Percentiles rank a stretch among this genome's conserved stretches.
Evolutionary conservation across 352 stramenopile genomes (phyloP).

Genomic region (Globisporangium recalcitrans): DNA sequence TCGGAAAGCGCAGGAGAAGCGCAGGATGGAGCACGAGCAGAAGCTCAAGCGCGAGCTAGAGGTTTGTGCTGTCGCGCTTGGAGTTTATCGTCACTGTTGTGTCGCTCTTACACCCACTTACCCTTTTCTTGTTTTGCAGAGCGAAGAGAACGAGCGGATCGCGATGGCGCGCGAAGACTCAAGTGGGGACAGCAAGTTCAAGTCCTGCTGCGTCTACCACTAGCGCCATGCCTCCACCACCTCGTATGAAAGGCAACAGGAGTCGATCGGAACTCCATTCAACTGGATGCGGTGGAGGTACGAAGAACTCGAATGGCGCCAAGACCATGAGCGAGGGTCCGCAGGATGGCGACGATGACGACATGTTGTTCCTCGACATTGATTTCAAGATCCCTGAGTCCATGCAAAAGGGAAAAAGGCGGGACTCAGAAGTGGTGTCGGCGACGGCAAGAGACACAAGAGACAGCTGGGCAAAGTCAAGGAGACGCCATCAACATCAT

Average conservation of each 20-base stretch:
- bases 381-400: conserved; percentile 35
- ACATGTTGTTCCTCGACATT: conserved; percentile 46
- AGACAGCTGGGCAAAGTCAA: conserved; percentile 4
- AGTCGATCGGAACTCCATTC: conserved; percentile 9
- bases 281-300: neutral
- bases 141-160: conserved; percentile 47
- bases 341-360: conserved; percentile 24
- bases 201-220: neutral
- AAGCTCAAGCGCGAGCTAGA: conserved; percentile 29
- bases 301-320: neutral
- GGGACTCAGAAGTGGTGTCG: neutral
- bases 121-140: conserved; percentile 23
- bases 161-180: conserved; percentile 51
- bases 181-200: neutral
- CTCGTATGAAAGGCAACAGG: conserved; percentile 8
- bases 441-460: conserved; percentile 5
- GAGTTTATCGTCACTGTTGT: neutral
- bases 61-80: conserved; percentile 17
- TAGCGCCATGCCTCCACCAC: neutral
- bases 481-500: neutral
- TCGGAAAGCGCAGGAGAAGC: conserved; percentile 33
- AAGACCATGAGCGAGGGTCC: conserved; percentile 2
- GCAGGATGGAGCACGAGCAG: conserved; percentile 30
- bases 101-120: neutral
- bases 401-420: conserved; percentile 20